Evolutionary conservation across 2,329 filamentous ascomycete species (phyloP), one percentile per base, ranked within the genome.

Genomic region (Trichoderma sp.): DNA sequence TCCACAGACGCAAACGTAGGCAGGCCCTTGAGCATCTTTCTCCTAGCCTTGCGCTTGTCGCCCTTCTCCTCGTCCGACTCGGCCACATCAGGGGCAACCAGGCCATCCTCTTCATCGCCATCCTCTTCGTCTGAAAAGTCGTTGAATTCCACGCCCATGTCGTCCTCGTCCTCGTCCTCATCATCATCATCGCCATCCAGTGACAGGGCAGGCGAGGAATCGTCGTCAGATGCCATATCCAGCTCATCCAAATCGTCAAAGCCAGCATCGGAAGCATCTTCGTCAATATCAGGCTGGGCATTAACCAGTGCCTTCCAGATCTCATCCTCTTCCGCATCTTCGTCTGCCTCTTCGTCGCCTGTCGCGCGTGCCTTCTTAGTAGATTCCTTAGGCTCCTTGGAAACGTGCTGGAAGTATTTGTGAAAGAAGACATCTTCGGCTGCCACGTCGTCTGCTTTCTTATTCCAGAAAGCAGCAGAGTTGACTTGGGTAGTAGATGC

Each of bases 351-450:
- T 35, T 76, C 78, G 61, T 83, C 83, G 75, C 85, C 87, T 72
- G 85, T 83, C 62, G 83, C 81, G 78, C 87, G 40, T 6, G 61
- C 35, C 27, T 56, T 86, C 81, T 87, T 87, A 74, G 85, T 85
- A 75, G 83, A 52, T 63, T 77, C 81, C 77, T 91, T 87, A 68
- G 79, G 78, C 62, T 85, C 82, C 79, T 89, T 93, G 72, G 89
- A 89, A 68, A 92, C 81, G 71, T 90, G 88, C 70, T 88, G 90
- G 81, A 99, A 99, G 87, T 99, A 99, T 73, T 93, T 90, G 80
- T 99, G 96, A 88, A 99, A 99, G 88, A 99, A 99, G 49, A 94
- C 92, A 77, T 99, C 96, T 73, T 99, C 94, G 0, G 90, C 93
- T 3, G 92, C 90, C 56, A 99, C 91, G 66, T 98, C 90, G 72